phyloP scores from a whole-genome alignment of 306 rosid species.

The Prunus mongolica region DNA sequence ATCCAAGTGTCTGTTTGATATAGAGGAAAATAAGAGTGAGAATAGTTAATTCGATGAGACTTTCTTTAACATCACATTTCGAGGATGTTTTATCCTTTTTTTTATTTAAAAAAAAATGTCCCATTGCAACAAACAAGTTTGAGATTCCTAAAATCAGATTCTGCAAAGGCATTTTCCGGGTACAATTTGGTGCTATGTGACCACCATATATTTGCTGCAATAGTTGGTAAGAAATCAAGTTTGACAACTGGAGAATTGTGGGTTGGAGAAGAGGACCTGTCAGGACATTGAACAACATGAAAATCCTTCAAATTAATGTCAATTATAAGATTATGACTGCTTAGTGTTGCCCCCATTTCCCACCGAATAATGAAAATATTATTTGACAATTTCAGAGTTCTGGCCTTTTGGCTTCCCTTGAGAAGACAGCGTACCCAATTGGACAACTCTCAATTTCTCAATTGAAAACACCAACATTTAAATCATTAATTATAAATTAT shows the following conservation, averaged over 20 bases:
- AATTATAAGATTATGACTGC: slow-evolving; percentile 9
- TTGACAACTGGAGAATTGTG: slow-evolving; percentile 10
- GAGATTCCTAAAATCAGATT: neutral
- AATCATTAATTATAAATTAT: neutral
- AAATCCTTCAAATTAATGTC: neutral
- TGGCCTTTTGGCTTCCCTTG: slow-evolving; percentile 3
- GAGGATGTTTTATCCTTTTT: neutral
- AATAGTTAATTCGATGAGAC: no score
- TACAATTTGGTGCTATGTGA: no score
- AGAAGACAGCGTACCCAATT: slow-evolving; percentile 2
- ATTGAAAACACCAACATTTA: neutral
- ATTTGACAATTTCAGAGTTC: neutral
- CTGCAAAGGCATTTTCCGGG: neutral
- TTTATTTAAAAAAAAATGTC: no score
- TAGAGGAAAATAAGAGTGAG: no score
- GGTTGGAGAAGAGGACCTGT: slow-evolving; percentile 3
- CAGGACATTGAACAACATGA: neutral
- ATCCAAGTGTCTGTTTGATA: no score
- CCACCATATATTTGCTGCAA: neutral
- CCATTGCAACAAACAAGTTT: neutral
- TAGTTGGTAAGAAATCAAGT: neutral
- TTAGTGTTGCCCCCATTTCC: neutral
- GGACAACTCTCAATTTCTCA: neutral
- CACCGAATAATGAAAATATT: neutral
- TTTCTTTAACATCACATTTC: neutral